These are phyloP conservation scores for Theobroma grandiflorum DNA, from an alignment of 441 rosid species.

Conservation along the genomic window DNA sequence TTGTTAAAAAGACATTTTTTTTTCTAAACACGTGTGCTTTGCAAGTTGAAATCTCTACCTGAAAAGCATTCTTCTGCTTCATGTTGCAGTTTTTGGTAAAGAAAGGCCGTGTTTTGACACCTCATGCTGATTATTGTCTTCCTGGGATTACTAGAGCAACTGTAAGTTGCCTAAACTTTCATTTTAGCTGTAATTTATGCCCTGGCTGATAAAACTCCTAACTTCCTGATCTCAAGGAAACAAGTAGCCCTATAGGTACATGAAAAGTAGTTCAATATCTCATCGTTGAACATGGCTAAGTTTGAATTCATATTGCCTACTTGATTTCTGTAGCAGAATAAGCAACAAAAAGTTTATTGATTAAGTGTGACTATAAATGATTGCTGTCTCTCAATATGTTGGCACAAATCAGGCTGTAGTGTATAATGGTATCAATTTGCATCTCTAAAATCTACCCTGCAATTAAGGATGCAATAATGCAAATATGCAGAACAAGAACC, in stretches of 20 bases:
- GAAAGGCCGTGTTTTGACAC: conserved; percentile 85
- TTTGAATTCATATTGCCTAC: not conserved
- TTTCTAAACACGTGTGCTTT: conserved; percentile 8
- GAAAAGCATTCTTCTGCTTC: conserved; percentile 15
- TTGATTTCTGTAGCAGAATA: not conserved
- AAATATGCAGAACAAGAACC: not conserved
- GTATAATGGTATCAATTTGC: not conserved
- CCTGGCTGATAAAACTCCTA: not conserved
- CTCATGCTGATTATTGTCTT: conserved; percentile 95
- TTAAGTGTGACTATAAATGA: not conserved
- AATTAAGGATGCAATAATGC: not conserved
- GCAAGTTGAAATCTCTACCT: conserved; percentile 7
- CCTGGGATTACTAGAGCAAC: conserved; percentile 92
- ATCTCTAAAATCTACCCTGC: not conserved
- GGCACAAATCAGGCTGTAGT: too few species aligned
- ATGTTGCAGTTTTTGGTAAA: conserved; percentile 80
- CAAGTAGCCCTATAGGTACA: not conserved
- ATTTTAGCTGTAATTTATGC: not conserved
- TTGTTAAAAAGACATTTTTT: not conserved
- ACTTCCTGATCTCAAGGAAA: not conserved
- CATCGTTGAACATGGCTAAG: not conserved
- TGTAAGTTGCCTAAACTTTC: conserved; percentile 49
- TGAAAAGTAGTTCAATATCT: not conserved
- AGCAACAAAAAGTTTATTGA: too few species aligned
- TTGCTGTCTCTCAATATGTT: not conserved